Base-by-base conservation (phyloP, 345 rosid species). In the Citrus inodora region DNA sequence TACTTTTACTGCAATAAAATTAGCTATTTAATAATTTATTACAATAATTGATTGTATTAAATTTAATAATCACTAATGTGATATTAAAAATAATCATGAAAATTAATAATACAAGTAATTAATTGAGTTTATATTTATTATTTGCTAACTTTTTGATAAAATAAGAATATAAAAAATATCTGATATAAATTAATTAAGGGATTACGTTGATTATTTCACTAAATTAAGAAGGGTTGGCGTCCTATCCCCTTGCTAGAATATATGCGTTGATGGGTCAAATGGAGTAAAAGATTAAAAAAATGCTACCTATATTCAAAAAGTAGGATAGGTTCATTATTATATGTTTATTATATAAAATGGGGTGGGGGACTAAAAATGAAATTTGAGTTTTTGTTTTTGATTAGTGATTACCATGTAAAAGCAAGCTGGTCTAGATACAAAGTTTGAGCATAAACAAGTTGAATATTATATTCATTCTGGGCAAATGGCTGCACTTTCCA, bases 401-500 rank as follows among this genome's bases (percentile, higher is more conserved):
- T 40, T 40, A 17, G 6, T 6, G 10, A 40, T 40, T 40, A 27
- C 13, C 5, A 4, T 1, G 3, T 19, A 24, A 63, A 28, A 19
- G n/a, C 17, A 30, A 33, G 60, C 0, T 16, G 40, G 74, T 71
- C 74, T 71, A 71, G 74, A 71, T 71, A 5, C 74, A 71, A 53
- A 21, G 74, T 21, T 30, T 71, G 42, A 30, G 42, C 40, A 48
- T 37, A 21, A 67, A 70, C 13, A 35, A 32, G 24, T 21, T 33
- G 22, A 66, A 66, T 33, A 66, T 35, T 22, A 67, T 67, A 21
- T 21, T 32, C 9, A 17, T 7, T 66, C 24, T 66, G 22, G 46
- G 35, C 9, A 46, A 25, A 7, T 51, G 33, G 58, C 22, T 1
- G 24, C 0, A 32, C 66, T 76, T 51, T 6, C 63, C 2, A 30